These are phyloP conservation scores for Coemansia sp. DNA, from an alignment of 192 early-diverging fungal species.

Conservation along the genomic window DNA sequence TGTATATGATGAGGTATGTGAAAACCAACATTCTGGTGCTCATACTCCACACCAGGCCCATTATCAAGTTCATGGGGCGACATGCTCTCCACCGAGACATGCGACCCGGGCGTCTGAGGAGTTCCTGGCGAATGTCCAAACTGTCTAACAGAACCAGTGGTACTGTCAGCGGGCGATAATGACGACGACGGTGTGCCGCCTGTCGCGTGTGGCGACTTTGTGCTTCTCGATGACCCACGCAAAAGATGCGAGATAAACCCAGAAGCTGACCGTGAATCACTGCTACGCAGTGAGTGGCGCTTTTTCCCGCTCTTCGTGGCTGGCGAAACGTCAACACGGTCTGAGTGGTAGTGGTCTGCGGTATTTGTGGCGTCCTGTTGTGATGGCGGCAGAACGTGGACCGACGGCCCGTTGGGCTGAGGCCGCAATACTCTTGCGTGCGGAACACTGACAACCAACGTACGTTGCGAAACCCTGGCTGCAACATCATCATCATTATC, in stretches of 20 bases:
- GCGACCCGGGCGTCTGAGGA: constrained; percentile 4
- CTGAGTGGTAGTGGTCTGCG: background rate
- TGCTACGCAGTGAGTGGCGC: constrained; percentile 14
- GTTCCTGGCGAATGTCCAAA: constrained; percentile 22
- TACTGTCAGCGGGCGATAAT: constrained; percentile 1
- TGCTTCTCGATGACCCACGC: constrained; percentile 17
- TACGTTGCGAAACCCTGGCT: background rate
- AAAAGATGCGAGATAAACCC: constrained; percentile 47
- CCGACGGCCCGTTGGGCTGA: constrained; percentile 12
- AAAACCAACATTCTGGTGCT: background rate
- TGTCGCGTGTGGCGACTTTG: constrained; percentile 11
- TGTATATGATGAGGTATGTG: background rate
- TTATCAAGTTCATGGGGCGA: background rate
- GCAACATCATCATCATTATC: background rate
- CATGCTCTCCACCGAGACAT: background rate
- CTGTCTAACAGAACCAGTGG: background rate
- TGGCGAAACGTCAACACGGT: background rate
- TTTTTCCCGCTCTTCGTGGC: constrained; percentile 9
- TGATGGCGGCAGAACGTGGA: constrained; percentile 23
- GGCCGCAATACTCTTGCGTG: background rate
- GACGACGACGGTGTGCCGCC: background rate
- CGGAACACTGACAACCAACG: background rate
- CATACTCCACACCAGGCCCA: background rate
- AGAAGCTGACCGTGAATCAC: constrained; percentile 6
- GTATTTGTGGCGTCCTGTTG: background rate